Conservation (phyloP, 352 stramenopile species). For the Thraustotheca clavata region DNA sequence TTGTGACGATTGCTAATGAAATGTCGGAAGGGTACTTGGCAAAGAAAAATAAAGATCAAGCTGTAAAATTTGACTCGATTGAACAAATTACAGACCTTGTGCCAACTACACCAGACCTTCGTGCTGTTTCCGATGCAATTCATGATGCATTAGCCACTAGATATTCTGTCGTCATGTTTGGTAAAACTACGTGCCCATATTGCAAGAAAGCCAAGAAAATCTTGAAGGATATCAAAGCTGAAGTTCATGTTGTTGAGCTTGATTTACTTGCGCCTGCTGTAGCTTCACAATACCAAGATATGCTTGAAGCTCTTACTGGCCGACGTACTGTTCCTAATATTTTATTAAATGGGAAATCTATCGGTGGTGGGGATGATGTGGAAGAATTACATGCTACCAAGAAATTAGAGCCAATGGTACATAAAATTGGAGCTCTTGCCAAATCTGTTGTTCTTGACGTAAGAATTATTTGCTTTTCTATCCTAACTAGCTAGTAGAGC, state of each 20-base stretch:
- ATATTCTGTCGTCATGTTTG: conserved; percentile 91
- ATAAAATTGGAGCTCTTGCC: conserved; percentile 53
- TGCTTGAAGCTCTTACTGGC: conserved; percentile 83
- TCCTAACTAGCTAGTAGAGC: conserved; percentile 41
- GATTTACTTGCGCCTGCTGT: conserved; percentile 18
- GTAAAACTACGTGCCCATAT: conserved; percentile 90
- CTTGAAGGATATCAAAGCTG: conserved; percentile 57
- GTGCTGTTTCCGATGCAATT: conserved; percentile 61
- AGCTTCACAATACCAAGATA: conserved; percentile 15
- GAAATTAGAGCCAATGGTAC: conserved; percentile 81
- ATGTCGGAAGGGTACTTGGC: conserved; percentile 57
- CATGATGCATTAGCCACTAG: conserved; percentile 56
- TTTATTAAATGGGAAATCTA: conserved; percentile 90
- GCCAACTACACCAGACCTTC: conserved; percentile 43
- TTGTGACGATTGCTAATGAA: conserved; percentile 65
- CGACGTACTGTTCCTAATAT: conserved; percentile 92
- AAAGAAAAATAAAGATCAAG: conserved; percentile 52
- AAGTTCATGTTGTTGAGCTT: conserved; percentile 24
- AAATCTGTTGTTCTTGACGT: conserved; percentile 51
- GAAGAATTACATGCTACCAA: conserved; percentile 77
- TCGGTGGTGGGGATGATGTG: conserved; percentile 91
- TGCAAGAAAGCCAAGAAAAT: conserved; percentile 83
- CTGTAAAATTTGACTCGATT: conserved; percentile 64
- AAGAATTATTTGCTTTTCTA: conserved; percentile 27
- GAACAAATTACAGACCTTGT: conserved; percentile 51